Base-by-base conservation (phyloP, 495 filamentous ascomycete genomes). In the Bryoglossum gracile region DNA sequence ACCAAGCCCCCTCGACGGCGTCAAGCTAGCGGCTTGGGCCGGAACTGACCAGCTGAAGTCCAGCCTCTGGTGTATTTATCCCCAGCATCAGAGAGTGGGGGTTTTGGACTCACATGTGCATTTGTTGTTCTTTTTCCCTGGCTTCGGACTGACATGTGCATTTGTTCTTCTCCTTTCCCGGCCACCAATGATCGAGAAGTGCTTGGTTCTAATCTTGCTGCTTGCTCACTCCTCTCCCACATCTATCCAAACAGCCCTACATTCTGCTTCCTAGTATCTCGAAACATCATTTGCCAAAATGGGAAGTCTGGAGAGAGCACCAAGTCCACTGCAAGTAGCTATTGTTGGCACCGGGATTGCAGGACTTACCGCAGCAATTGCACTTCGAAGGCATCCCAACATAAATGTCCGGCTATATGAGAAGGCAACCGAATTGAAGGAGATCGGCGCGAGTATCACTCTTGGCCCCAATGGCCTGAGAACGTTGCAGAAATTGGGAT, bases 381-480 rank as follows among this genome's bases (percentile, higher is more conserved):
- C 68, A 1, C 58, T 74, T 1, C 46, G 48, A 16, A 54, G 63
- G 11, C 54, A 71, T 47, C 58, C 66, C 3, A 58, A 62, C 14
- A 57, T 72, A 13, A 62, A 72, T 14, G 55, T 72, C 8, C 60
- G 68, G 35, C 46, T 75, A 11, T 76, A 72, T 47, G 71, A 75
- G 35, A 66, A 68, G 50, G 67, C 73, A 6, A 44, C 62, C 0
- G 63, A 72, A 50, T 62, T 74, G 5, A 51, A 54, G 25, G 71
- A 76, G 43, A 74, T 76, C 32, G 70, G 70, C 8, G 73, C 69
- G 0, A 71, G 68, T 22, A 73, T 75, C 48, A 70, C 73, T 6
- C 59, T 76, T 6, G 70, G 72, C 36, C 70, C 70, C 16, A 75
- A 75, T 66, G 73, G 71, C 11, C 65, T 76, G 60, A 63, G 71